phyloP scores from a whole-genome alignment of 768 basidiomycete species.

The Leucosporidium creatinivorum region DNA sequence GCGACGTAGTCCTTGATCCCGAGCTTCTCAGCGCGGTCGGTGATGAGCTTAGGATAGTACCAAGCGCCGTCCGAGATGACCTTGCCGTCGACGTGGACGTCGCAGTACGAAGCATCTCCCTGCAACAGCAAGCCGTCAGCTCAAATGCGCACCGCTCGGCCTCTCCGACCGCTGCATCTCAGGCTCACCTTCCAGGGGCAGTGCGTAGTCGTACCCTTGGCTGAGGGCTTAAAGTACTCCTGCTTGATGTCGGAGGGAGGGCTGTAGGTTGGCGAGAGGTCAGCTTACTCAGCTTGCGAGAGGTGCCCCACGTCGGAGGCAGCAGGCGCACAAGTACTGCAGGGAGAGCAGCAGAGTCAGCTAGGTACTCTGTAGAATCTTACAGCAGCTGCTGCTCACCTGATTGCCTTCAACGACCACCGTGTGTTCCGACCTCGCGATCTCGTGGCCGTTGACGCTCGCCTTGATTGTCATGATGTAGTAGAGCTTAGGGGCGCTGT shows the following conservation, averaged over 20 bases:
- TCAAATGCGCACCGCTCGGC: too few species aligned
- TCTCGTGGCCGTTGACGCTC: conserved; percentile 47
- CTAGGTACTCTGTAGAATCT: too few species aligned
- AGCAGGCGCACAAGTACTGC: conserved; percentile 3
- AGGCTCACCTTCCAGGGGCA: conserved; percentile 66
- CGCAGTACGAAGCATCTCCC: conserved; percentile 62
- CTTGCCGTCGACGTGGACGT: conserved; percentile 50
- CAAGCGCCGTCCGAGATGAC: conserved; percentile 58
- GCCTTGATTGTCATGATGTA: conserved; percentile 43
- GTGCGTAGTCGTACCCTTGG: conserved; percentile 45
- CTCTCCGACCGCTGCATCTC: background rate
- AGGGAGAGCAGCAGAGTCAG: too few species aligned
- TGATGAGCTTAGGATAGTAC: conserved; percentile 58
- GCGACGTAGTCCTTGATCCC: conserved; percentile 62
- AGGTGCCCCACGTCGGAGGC: background rate
- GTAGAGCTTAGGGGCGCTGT: too few species aligned
- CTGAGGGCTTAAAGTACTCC: conserved; percentile 49
- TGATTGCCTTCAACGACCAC: conserved; percentile 45
- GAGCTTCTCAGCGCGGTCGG: conserved; percentile 52
- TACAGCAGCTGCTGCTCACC: too few species aligned
- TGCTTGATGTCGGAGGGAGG: conserved; percentile 53
- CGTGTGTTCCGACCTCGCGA: conserved; percentile 57
- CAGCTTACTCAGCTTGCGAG: conserved; percentile 3
- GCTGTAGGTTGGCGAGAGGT: conserved; percentile 48
- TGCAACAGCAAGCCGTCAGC: too few species aligned